Evolutionary conservation across 768 basidiomycete genomes (phyloP).

Genomic region (Candolleomyces aberdarensis): DNA sequence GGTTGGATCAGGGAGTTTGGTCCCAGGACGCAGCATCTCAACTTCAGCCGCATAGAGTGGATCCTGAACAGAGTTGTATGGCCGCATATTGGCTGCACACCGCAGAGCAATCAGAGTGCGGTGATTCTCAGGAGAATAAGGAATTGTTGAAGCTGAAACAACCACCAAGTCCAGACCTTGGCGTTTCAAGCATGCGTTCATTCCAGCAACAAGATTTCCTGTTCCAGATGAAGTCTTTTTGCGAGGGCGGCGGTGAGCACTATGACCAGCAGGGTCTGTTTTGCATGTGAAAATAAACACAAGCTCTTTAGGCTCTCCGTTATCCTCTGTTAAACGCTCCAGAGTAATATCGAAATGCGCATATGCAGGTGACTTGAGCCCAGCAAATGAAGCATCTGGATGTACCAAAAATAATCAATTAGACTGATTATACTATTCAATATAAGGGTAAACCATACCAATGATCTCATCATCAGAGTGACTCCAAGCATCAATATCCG

Average conservation of each 20-base stretch:
- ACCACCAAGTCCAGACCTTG: slow-evolving; percentile 6
- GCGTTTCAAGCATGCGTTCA: slow-evolving; percentile 7
- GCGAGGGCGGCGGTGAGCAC: slow-evolving; percentile 3
- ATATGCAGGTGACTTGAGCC: slow-evolving; percentile 13
- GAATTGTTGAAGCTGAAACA: neutral
- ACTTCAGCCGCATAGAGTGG: slow-evolving; percentile 24
- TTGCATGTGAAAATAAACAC: slow-evolving; percentile 20
- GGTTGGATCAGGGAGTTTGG: slow-evolving; percentile 17
- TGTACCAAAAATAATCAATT: neutral
- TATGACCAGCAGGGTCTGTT: slow-evolving; percentile 8
- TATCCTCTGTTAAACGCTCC: neutral
- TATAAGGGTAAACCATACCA: neutral
- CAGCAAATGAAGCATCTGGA: slow-evolving; percentile 8
- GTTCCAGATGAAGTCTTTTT: slow-evolving; percentile 20
- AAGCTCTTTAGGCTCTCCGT: neutral
- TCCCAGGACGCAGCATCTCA: slow-evolving; percentile 28
- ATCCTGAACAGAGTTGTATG: slow-evolving; percentile 27
- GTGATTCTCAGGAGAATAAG: slow-evolving; percentile 16
- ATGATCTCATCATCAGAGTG: slow-evolving; percentile 13
- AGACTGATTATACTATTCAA: neutral
- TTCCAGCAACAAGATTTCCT: slow-evolving; percentile 15
- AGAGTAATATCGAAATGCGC: slow-evolving; percentile 19
- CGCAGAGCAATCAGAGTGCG: slow-evolving; percentile 23
- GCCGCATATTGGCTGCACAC: slow-evolving; percentile 17
- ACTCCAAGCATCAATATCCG: slow-evolving; percentile 12